These are phyloP conservation scores for Scolecobasidium constrictum DNA, from an alignment of 2,329 filamentous ascomycete genomes.

Conservation along the genomic window DNA sequence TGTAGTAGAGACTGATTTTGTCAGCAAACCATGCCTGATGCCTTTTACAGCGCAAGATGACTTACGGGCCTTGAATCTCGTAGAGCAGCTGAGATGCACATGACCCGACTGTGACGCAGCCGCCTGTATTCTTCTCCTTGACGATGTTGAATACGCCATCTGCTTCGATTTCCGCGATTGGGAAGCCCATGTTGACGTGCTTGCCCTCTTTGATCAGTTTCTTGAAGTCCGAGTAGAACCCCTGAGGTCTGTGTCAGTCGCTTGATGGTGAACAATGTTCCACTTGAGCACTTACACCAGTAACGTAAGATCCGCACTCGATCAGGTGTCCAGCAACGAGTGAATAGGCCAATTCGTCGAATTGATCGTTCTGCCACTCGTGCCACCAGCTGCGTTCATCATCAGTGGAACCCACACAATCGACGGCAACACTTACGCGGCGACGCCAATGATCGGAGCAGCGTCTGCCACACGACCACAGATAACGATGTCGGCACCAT, in stretches of 20 bases:
- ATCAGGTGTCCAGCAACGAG: slow-evolving; percentile 20
- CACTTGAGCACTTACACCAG: too few relatives aligned
- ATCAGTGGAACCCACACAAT: background rate
- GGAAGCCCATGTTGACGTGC: slow-evolving; percentile 30
- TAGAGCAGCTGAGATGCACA: slow-evolving; percentile 22
- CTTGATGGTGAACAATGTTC: too few relatives aligned
- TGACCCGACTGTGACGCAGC: slow-evolving; percentile 15
- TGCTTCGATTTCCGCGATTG: slow-evolving; percentile 33
- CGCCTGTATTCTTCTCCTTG: slow-evolving; percentile 30
- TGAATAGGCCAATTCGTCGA: slow-evolving; percentile 28
- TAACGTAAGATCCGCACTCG: slow-evolving; percentile 29
- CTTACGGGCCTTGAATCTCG: slow-evolving; percentile 25
- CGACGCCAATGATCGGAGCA: slow-evolving; percentile 18
- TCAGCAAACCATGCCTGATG: background rate
- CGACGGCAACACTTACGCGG: slow-evolving; percentile 22
- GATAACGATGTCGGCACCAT: slow-evolving; percentile 34
- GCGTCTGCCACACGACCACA: slow-evolving; percentile 35
- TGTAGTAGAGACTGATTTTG: slow-evolving; percentile 19
- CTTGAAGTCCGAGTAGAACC: slow-evolving; percentile 35
- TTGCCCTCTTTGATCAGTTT: slow-evolving; percentile 8
- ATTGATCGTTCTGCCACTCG: slow-evolving; percentile 28
- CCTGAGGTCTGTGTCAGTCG: too few relatives aligned
- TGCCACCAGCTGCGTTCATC: slow-evolving; percentile 27
- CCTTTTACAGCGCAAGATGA: background rate
- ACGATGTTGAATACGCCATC: slow-evolving; percentile 32